Conservation (phyloP, 768 basidiomycete genomes). For the Agaricus sinodeliciosus region DNA sequence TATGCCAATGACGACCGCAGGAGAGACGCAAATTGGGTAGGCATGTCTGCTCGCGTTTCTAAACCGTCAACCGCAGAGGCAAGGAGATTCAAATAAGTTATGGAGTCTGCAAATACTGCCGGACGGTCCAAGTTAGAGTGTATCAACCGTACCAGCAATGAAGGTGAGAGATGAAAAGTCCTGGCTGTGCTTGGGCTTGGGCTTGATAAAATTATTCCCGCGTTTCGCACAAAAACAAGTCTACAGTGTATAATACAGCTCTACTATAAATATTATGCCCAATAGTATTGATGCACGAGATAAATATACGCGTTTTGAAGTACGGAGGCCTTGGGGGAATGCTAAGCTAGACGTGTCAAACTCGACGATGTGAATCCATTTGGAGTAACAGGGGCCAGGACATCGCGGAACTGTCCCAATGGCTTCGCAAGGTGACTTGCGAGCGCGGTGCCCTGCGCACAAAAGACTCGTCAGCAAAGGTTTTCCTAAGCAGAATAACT, state of each 20-base stretch:
- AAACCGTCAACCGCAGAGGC: background rate
- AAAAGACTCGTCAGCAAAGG: conserved; percentile 3
- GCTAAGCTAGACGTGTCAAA: conserved; percentile 12
- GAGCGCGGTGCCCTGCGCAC: conserved; percentile 29
- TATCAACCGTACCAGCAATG: too few species aligned
- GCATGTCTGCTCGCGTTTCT: conserved; percentile 1
- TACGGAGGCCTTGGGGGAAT: background rate
- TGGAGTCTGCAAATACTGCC: too few species aligned
- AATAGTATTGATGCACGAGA: background rate
- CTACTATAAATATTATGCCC: conserved; percentile 9
- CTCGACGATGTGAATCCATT: conserved; percentile 17
- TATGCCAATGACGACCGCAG: conserved; percentile 10
- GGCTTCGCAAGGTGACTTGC: conserved; percentile 39
- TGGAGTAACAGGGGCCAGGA: conserved; percentile 19
- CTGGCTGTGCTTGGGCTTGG: background rate
- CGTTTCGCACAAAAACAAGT: conserved; percentile 5
- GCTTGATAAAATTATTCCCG: conserved; percentile 16
- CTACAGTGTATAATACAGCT: conserved; percentile 10
- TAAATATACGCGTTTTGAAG: background rate
- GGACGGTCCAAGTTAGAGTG: too few species aligned
- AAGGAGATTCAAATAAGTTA: background rate
- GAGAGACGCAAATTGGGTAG: conserved; percentile 11
- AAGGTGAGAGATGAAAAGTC: background rate
- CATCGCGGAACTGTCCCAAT: conserved; percentile 35
- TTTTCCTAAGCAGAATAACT: conserved; percentile 11